These are phyloP conservation scores for Penicillium crustosum DNA, from an alignment of 2,329 filamentous ascomycete species.

Conservation along the genomic window DNA sequence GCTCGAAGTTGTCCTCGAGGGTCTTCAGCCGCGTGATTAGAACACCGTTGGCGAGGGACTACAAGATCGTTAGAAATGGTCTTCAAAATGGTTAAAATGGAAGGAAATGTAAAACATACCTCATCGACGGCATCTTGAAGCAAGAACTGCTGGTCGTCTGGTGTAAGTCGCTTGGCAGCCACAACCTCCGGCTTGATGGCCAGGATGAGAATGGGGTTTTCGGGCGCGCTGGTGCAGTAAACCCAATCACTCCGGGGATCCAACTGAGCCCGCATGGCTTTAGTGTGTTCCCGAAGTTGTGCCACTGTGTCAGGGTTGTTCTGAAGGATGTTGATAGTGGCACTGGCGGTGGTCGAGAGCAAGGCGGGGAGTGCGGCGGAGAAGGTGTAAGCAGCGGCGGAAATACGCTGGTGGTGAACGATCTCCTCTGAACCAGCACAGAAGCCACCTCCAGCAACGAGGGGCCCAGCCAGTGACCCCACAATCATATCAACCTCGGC, in stretches of 20 bases:
- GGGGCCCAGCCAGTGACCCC: conserved; percentile 82
- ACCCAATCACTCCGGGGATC: conserved; percentile 96
- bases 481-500: conserved; percentile 96
- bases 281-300: conserved; percentile 81
- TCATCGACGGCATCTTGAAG: conserved; percentile 95
- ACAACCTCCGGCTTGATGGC: conserved; percentile 82
- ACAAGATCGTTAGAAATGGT: neutral
- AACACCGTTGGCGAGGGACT: conserved; percentile 84
- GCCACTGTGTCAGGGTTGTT: conserved; percentile 78
- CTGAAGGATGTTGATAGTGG: conserved; percentile 82
- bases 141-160: conserved; percentile 78
- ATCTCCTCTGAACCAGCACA: conserved; percentile 90
- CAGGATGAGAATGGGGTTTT: conserved; percentile 86
- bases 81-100: neutral
- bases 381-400: conserved; percentile 88
- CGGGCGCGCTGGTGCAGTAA: conserved; percentile 71
- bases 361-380: conserved; percentile 92
- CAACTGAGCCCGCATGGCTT: conserved; percentile 78
- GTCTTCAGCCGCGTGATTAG: conserved; percentile 84
- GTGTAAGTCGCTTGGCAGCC: conserved; percentile 63
- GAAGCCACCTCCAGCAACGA: conserved; percentile 93
- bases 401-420: conserved; percentile 93
- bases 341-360: conserved; percentile 91
- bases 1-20: conserved; percentile 64
- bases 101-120: conserved; percentile 55